These are phyloP conservation scores for Carex parvula DNA, from an alignment of 176 grass and related monocot genomes.

Conservation along the genomic window DNA sequence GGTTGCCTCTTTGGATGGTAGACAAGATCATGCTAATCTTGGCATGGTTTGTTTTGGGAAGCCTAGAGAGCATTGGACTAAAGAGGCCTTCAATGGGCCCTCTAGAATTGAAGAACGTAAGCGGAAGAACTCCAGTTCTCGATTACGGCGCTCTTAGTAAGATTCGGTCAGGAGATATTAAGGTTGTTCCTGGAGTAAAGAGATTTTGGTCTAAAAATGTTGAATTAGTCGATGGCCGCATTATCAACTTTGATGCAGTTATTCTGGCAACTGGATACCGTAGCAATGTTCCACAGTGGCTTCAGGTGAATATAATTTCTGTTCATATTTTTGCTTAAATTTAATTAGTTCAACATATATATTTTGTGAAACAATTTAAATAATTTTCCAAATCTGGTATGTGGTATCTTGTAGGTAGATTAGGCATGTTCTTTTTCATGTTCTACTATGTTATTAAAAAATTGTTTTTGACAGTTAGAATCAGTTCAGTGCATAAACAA, in stretches of 20 bases:
- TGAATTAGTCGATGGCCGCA: conserved; percentile 55
- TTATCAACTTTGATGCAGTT: conserved; percentile 49
- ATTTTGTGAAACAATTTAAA: not conserved
- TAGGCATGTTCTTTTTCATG: conserved; percentile 26
- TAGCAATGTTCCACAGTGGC: conserved; percentile 75
- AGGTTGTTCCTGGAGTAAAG: conserved; percentile 46
- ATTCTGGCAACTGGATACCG: conserved; percentile 82
- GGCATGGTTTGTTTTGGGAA: conserved; percentile 55
- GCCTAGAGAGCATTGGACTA: conserved; percentile 48
- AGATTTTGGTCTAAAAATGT: conserved; percentile 34
- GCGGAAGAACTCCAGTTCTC: conserved; percentile 69
- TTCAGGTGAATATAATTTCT: conserved; percentile 48
- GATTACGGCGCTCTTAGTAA: conserved; percentile 50
- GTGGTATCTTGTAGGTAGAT: conserved; percentile 3
- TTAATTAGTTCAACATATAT: not conserved
- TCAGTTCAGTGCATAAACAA: conserved; percentile 18
- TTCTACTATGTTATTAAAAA: conserved; percentile 17
- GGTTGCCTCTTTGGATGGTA: conserved; percentile 78
- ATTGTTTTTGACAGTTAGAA: conserved; percentile 32
- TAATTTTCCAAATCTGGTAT: conserved; percentile 11
- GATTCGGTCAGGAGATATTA: conserved; percentile 55
- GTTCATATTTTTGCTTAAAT: not conserved
- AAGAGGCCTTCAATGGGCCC: conserved; percentile 62
- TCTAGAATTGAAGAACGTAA: conserved; percentile 55
- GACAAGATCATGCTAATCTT: conserved; percentile 65